Evolutionary conservation across 208 protist genomes (phyloP).

Genomic region (Naegleria lovaniensis): DNA sequence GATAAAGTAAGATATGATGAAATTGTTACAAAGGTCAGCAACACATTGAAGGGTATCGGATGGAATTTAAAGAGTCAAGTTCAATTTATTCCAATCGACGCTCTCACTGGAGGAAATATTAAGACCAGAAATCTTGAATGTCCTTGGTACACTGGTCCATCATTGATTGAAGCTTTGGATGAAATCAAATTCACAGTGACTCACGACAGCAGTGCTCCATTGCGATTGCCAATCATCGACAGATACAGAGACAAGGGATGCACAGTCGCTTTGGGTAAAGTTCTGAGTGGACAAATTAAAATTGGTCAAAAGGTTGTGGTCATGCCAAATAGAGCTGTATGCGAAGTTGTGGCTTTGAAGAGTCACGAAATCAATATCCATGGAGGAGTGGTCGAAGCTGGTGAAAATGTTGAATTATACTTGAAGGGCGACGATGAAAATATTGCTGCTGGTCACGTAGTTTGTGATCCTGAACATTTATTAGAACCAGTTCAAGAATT

Average conservation of each 20-base stretch:
- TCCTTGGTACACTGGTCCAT: constrained; percentile 73
- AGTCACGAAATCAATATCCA: not conserved
- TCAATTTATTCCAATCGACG: constrained; percentile 90
- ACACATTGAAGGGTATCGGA: constrained; percentile 89
- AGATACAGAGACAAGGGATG: constrained; percentile 89
- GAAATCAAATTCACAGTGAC: constrained; percentile 60
- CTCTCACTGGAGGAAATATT: constrained; percentile 85
- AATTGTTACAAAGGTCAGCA: constrained; percentile 82
- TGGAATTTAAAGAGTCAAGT: constrained; percentile 77
- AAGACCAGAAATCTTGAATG: constrained; percentile 62
- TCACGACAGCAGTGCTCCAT: constrained; percentile 63
- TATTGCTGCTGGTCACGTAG: not conserved
- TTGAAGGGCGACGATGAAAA: constrained; percentile 9
- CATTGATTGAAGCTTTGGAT: constrained; percentile 83
- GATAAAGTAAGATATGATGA: constrained; percentile 87
- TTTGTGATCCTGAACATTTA: not conserved
- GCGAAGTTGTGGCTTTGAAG: not conserved
- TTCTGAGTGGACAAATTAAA: constrained; percentile 81
- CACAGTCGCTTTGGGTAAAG: constrained; percentile 82
- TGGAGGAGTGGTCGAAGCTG: not conserved
- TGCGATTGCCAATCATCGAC: constrained; percentile 87
- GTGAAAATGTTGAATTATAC: constrained; percentile 11
- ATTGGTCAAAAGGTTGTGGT: constrained; percentile 66
- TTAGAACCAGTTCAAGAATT: constrained; percentile 21
- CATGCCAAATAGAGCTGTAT: constrained; percentile 47